phyloP scores from a whole-genome alignment of 331 rosid genomes.

The Pyrus hybrid region DNA sequence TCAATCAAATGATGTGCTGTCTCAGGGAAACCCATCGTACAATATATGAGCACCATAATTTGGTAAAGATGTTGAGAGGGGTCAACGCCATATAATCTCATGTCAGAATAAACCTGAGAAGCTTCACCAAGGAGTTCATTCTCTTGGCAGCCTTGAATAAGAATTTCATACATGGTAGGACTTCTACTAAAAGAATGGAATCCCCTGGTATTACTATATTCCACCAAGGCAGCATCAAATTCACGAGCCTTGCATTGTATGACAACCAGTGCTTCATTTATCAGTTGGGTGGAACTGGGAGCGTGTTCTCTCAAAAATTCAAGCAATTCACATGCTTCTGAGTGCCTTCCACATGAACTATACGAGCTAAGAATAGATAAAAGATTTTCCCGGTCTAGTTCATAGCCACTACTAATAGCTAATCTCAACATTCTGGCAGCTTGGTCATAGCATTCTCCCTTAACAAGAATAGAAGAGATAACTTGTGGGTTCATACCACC shows the following conservation, averaged over 20 bases:
- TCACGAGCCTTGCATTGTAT: constrained; percentile 70
- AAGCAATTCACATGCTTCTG: constrained; percentile 81
- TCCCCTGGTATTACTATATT: constrained; percentile 47
- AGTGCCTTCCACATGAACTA: constrained; percentile 70
- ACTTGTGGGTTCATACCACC: constrained; percentile 66
- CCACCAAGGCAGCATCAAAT: constrained; percentile 70
- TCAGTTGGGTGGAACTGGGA: constrained; percentile 47
- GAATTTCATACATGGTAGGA: constrained; percentile 54
- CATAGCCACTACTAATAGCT: constrained; percentile 64
- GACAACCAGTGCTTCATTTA: constrained; percentile 70
- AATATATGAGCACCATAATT: constrained; percentile 55
- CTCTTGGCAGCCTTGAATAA: constrained; percentile 63
- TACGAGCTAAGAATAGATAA: constrained; percentile 71
- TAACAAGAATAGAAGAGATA: constrained; percentile 72
- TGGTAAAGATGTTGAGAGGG: constrained; percentile 55
- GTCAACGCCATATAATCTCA: constrained; percentile 70
- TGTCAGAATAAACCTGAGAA: constrained; percentile 77
- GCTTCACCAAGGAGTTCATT: constrained; percentile 63
- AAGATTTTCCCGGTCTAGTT: constrained; percentile 60
- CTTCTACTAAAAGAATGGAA: constrained; percentile 50
- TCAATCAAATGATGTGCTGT: constrained; percentile 73
- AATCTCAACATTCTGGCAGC: constrained; percentile 69
- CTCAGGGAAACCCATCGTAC: constrained; percentile 73
- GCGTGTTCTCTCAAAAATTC: constrained; percentile 65
- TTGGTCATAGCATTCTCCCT: constrained; percentile 68